Evolutionary conservation across 202 grass and related monocot species (phyloP).

Genomic region (Musa balbisiana): DNA sequence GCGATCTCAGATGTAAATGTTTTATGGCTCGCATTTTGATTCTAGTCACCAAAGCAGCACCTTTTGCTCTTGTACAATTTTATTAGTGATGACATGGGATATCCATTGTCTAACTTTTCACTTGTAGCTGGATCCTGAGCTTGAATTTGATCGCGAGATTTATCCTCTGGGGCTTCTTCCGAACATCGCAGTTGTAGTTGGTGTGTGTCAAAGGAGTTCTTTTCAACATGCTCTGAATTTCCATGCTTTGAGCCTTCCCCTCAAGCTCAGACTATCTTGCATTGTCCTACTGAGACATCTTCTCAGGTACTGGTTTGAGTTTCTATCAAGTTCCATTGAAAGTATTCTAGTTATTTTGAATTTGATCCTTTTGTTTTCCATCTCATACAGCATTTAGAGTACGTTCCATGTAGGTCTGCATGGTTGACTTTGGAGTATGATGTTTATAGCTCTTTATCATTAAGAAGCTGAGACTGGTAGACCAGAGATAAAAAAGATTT

Average conservation of each 20-base stretch:
- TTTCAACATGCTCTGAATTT: conserved; percentile 79
- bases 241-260: conserved; percentile 96
- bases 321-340: conserved; percentile 10
- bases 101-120: conserved; percentile 28
- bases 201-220: conserved; percentile 90
- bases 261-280: conserved; percentile 97
- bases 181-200: conserved; percentile 92
- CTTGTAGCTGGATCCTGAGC: conserved; percentile 91
- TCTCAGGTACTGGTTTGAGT: conserved; percentile 59
- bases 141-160: conserved; percentile 97
- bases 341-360: background rate
- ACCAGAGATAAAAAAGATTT: no score
- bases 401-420: background rate
- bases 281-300: conserved; percentile 94
- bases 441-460: no score
- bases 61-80: background rate
- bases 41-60: background rate
- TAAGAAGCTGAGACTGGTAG: no score
- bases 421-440: background rate
- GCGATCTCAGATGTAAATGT: background rate
- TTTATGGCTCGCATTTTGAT: background rate
- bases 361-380: background rate
- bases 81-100: background rate
- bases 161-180: conserved; percentile 98
- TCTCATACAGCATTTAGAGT: background rate